These are phyloP conservation scores for Haplosporangium gracile DNA, from an alignment of 192 early-diverging fungal genomes.

Conservation along the genomic window DNA sequence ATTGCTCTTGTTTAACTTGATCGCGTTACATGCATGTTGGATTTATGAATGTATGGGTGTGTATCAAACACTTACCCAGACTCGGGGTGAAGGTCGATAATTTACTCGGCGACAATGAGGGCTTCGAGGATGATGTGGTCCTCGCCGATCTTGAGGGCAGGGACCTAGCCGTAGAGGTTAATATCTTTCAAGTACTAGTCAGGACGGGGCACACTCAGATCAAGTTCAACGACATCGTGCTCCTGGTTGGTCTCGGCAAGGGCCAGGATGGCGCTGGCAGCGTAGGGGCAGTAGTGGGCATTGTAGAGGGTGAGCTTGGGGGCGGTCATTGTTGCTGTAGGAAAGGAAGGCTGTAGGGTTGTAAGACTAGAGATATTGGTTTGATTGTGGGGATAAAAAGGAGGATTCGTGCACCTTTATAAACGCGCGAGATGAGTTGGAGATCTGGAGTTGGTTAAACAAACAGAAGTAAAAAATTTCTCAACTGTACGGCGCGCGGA, in stretches of 20 bases:
- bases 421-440: no score
- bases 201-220: conserved; percentile 49
- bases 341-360: no score
- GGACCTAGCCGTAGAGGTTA: conserved; percentile 76
- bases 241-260: conserved; percentile 66
- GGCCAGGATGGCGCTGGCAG: conserved; percentile 74
- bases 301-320: conserved; percentile 67
- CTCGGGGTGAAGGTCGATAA: conserved; percentile 70
- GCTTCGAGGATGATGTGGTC: conserved; percentile 70
- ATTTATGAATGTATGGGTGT: not conserved
- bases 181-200: conserved; percentile 56
- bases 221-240: conserved; percentile 68
- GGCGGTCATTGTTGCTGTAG: not conserved
- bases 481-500: not conserved
- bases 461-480: not conserved
- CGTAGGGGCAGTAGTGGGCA: conserved; percentile 67
- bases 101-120: conserved; percentile 72
- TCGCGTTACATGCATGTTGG: not conserved
- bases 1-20: not conserved
- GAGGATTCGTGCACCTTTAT: not conserved
- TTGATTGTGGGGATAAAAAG: not conserved
- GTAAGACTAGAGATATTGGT: not conserved
- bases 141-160: conserved; percentile 63
- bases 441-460: not conserved
- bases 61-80: conserved; percentile 32